A percentile compares a stretch with the other conserved stretches of the same genome.
Evolutionary conservation across 2,329 filamentous ascomycete species (phyloP).

Genomic region (Corinectria fuckeliana): DNA sequence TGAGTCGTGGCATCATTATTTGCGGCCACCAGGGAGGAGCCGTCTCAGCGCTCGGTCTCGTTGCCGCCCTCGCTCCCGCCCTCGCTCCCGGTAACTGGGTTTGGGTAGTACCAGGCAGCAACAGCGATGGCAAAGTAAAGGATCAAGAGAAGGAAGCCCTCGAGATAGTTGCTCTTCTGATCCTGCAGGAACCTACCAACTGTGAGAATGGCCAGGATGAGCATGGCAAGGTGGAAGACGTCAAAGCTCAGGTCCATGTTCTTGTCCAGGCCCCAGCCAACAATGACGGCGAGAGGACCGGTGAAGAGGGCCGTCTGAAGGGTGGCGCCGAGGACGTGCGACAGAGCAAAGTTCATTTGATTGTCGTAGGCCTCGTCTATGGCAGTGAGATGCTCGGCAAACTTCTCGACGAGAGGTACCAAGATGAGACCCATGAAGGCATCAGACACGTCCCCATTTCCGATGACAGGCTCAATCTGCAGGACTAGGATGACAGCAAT

Average conservation of each 20-base stretch:
- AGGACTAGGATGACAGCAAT: conserved; percentile 77
- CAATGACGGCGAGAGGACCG: conserved; percentile 80
- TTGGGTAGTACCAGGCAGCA: conserved; percentile 63
- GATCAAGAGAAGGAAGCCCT: conserved; percentile 80
- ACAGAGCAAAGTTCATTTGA: conserved; percentile 84
- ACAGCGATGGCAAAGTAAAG: conserved; percentile 67
- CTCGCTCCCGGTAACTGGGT: conserved; percentile 26
- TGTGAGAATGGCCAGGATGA: conserved; percentile 84
- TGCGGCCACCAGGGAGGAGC: background rate
- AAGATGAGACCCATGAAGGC: conserved; percentile 74
- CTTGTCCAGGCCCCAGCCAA: conserved; percentile 78
- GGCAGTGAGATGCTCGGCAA: conserved; percentile 83
- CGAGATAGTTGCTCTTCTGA: conserved; percentile 88
- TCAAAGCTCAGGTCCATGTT: conserved; percentile 84
- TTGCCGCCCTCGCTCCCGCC: conserved; percentile 3
- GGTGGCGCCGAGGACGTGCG: conserved; percentile 84
- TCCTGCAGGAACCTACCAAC: conserved; percentile 89
- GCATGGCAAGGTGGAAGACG: conserved; percentile 81
- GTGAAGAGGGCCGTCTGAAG: conserved; percentile 92
- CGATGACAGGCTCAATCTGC: conserved; percentile 69
- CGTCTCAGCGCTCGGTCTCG: background rate
- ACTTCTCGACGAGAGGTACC: conserved; percentile 83
- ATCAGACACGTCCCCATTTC: conserved; percentile 53
- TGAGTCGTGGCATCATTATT: background rate
- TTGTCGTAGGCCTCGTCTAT: conserved; percentile 86